phyloP scores from a whole-genome alignment of 306 rosid species.

The Ceratonia siliqua region DNA sequence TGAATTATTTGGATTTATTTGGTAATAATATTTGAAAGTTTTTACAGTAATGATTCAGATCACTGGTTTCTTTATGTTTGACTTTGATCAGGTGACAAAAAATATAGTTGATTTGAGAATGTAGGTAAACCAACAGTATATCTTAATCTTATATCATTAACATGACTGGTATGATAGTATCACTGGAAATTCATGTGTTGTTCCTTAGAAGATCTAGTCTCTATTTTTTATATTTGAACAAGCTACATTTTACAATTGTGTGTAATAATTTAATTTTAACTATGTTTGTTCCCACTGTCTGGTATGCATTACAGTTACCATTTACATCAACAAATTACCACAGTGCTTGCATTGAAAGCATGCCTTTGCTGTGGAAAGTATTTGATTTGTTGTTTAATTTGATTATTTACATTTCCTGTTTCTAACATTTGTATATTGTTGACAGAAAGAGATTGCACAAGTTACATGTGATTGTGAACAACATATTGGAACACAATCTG shows the following conservation, averaged over 20 bases:
- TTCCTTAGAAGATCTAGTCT: not conserved
- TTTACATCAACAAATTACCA: not conserved
- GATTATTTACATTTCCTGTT: not conserved
- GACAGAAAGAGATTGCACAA: conserved; percentile 73
- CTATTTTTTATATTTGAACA: not conserved
- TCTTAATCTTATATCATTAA: not conserved
- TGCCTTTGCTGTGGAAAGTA: not conserved
- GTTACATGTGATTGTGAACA: conserved; percentile 74
- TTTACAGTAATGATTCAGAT: not conserved
- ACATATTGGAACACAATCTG: conserved; percentile 75
- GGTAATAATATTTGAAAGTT: not conserved
- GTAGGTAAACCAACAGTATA: not conserved
- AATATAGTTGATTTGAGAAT: not conserved
- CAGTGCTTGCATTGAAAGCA: not conserved
- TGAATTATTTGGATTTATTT: not conserved
- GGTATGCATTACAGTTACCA: not conserved
- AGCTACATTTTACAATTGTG: not conserved
- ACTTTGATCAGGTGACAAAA: not conserved
- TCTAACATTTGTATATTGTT: conserved; percentile 26
- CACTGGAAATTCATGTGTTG: not conserved
- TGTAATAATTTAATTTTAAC: not conserved
- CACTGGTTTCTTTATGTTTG: not conserved
- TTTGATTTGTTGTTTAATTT: not conserved
- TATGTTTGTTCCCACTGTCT: not conserved
- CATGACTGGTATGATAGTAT: not conserved